A percentile compares a stretch with the other conserved stretches of the same genome.
Conservation (phyloP, 495 filamentous ascomycete genomes). For the Chaetomium fimeti region DNA sequence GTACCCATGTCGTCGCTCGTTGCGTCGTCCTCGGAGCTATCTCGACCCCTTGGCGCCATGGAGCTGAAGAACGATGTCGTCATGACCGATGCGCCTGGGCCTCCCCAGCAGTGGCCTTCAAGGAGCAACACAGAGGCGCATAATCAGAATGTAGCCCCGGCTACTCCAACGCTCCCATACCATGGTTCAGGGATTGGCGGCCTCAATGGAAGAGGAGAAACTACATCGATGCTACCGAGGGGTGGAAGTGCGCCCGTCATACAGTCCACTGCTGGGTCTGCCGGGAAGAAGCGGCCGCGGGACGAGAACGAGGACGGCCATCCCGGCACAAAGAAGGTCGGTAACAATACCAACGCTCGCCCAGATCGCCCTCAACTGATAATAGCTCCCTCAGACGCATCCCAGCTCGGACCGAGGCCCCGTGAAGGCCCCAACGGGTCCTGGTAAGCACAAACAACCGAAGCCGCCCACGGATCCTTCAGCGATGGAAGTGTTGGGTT, state of each 20-base stretch:
- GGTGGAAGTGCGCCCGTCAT: conserved; percentile 30
- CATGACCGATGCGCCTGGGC: conserved; percentile 29
- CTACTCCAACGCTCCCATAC: conserved; percentile 23
- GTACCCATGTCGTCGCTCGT: conserved; percentile 21
- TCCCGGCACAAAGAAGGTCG: conserved; percentile 33
- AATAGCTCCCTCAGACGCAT: conserved; percentile 10
- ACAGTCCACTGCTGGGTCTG: conserved; percentile 23
- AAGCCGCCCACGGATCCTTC: conserved; percentile 31
- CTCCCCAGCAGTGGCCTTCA: neutral
- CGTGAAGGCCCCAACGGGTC: conserved; percentile 20
- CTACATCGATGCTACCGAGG: conserved; percentile 7
- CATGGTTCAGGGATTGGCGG: conserved; percentile 29
- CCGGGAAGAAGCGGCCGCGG: conserved; percentile 33
- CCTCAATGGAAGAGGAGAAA: conserved; percentile 33
- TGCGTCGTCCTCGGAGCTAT: neutral
- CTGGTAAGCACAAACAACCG: conserved; percentile 9
- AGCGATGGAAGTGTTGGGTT: conserved; percentile 35
- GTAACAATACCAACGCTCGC: neutral
- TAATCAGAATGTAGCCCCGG: neutral
- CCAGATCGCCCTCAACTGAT: neutral
- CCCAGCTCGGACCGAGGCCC: conserved; percentile 15
- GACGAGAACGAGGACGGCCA: conserved; percentile 28
- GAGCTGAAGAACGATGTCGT: conserved; percentile 26
- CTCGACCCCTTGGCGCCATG: neutral
- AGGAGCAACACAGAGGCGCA: neutral